Conservation (phyloP, 2,329 filamentous ascomycete species). For the Myotisia sp. region DNA sequence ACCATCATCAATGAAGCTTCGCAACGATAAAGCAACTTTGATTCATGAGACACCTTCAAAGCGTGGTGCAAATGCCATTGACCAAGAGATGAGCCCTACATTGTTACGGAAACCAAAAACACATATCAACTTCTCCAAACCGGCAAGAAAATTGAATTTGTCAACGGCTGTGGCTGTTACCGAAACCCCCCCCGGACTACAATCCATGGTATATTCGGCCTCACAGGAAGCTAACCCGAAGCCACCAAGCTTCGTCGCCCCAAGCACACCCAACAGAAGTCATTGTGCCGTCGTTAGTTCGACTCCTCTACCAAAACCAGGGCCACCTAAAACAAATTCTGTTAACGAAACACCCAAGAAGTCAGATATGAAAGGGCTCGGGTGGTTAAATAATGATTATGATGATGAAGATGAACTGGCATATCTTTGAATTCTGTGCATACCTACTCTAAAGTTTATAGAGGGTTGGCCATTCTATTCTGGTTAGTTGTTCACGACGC, state of each 20-base stretch:
- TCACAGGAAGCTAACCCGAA: no score
- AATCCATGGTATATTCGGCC: background rate
- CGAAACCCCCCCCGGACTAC: constrained; percentile 4
- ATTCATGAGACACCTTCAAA: constrained; percentile 28
- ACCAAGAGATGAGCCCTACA: constrained; percentile 4
- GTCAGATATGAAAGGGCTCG: constrained; percentile 31
- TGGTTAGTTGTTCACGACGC: no score
- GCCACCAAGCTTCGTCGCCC: no score
- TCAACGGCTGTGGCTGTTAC: no score
- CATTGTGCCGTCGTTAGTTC: no score
- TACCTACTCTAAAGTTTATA: no score
- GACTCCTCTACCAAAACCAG: no score
- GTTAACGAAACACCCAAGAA: constrained; percentile 19
- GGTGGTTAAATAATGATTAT: constrained; percentile 31
- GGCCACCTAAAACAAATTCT: no score
- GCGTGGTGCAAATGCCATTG: background rate
- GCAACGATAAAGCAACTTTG: background rate
- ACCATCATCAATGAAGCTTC: background rate
- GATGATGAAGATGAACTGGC: constrained; percentile 14
- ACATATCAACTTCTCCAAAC: background rate
- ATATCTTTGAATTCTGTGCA: no score
- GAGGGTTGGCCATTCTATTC: no score
- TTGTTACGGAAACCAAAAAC: constrained; percentile 5
- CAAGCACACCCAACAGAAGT: no score
- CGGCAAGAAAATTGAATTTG: background rate